These are phyloP conservation scores for Saturnispora zaruensis DNA, from an alignment of 805 yeast species.

Conservation along the genomic window DNA sequence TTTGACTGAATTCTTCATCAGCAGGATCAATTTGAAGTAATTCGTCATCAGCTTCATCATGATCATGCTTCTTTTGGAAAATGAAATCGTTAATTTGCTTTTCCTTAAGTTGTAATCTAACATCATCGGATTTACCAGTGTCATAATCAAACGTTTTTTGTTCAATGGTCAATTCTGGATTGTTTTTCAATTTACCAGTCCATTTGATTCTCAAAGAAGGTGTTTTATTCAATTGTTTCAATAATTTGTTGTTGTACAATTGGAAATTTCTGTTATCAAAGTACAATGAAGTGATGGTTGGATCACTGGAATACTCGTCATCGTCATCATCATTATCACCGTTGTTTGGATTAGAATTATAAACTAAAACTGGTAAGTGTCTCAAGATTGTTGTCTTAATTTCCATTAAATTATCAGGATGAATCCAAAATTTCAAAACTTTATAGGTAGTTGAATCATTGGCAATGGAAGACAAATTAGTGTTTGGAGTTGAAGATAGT, in stretches of 20 bases:
- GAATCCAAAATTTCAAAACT: slow-evolving; percentile 89
- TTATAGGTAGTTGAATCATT: slow-evolving; percentile 32
- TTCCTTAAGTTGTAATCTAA: slow-evolving; percentile 64
- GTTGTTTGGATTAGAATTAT: slow-evolving; percentile 39
- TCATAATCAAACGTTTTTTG: slow-evolving; percentile 61
- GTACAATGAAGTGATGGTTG: slow-evolving; percentile 77
- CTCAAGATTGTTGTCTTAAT: slow-evolving; percentile 92
- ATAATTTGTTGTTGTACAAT: slow-evolving; percentile 74
- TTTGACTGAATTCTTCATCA: slow-evolving; percentile 5
- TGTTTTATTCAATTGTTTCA: slow-evolving; percentile 49
- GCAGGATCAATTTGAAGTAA: slow-evolving; percentile 37
- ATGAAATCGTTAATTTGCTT: slow-evolving; percentile 74
- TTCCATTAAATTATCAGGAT: slow-evolving; percentile 95
- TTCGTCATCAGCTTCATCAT: slow-evolving; percentile 8
- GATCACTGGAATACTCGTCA: slow-evolving; percentile 52
- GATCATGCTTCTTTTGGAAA: slow-evolving; percentile 13
- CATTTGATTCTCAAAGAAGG: slow-evolving; percentile 82
- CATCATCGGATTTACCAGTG: slow-evolving; percentile 39
- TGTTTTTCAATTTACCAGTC: slow-evolving; percentile 74
- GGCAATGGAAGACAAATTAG: slow-evolving; percentile 14
- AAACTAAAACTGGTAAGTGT: slow-evolving; percentile 85
- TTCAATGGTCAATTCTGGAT: slow-evolving; percentile 75
- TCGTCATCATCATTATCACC: slow-evolving; percentile 42
- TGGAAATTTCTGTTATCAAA: slow-evolving; percentile 81
- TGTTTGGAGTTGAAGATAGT: slow-evolving; percentile 27